phyloP scores from a whole-genome alignment of 1,284 basidiomycete genomes.

The Sparassis latifolia region DNA sequence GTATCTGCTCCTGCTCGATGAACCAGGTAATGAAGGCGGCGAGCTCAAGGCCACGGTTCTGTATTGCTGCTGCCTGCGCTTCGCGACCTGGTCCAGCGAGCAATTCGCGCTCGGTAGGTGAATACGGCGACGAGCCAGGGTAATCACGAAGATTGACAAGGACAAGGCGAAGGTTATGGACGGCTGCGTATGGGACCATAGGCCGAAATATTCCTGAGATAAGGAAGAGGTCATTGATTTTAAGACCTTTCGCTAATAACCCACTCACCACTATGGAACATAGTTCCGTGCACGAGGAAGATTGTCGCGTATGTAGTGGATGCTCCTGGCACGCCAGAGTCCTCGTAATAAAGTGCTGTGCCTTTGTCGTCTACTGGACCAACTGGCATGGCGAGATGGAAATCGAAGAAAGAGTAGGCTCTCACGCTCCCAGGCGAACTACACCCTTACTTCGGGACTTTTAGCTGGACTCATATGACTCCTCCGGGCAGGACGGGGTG shows the following conservation, averaged over 20 bases:
- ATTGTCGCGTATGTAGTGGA: slow-evolving; percentile 16
- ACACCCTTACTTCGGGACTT: no score
- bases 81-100: neutral
- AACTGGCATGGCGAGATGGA: slow-evolving; percentile 11
- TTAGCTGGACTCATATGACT: no score
- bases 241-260: neutral
- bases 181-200: slow-evolving; percentile 1
- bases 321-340: slow-evolving; percentile 9
- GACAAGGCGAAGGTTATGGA: slow-evolving; percentile 12
- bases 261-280: slow-evolving; percentile 18
- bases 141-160: slow-evolving; percentile 16
- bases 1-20: neutral
- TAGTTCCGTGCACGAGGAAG: slow-evolving; percentile 20
- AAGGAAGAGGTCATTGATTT: neutral
- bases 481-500: no score
- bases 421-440: no score
- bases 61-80: slow-evolving; percentile 4
- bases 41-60: slow-evolving; percentile 8
- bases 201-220: slow-evolving; percentile 2
- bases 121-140: slow-evolving; percentile 13
- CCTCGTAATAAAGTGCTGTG: slow-evolving; percentile 16
- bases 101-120: slow-evolving; percentile 6
- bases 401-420: no score
- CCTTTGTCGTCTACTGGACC: slow-evolving; percentile 12
- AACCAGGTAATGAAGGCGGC: slow-evolving; percentile 10